Evolutionary conservation across 2,329 filamentous ascomycete species (phyloP).

Genomic region (Monilinia fructicola): DNA sequence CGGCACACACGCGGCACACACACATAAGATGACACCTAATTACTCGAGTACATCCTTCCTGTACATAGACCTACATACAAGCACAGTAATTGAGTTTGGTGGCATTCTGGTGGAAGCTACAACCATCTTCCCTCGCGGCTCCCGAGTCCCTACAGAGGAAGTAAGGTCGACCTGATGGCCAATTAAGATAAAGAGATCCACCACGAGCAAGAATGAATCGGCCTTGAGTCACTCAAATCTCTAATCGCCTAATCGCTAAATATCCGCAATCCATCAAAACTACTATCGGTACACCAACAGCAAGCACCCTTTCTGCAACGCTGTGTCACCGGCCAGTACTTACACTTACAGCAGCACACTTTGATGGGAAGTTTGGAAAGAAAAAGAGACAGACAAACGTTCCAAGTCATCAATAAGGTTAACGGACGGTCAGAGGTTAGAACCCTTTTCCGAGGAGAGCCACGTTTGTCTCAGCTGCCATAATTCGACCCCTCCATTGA

Average conservation of each 20-base stretch:
- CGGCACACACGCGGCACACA: too few species aligned
- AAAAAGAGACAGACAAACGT: not conserved
- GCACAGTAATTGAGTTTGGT: not conserved
- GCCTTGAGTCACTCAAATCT: not conserved
- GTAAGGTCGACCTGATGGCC: too few species aligned
- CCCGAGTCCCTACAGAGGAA: too few species aligned
- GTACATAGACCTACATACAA: too few species aligned
- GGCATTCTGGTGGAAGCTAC: not conserved
- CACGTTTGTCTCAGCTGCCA: slow-evolving; percentile 19
- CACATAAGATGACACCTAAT: too few species aligned
- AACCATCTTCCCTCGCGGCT: not conserved
- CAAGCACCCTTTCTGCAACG: too few species aligned
- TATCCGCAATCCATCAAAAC: slow-evolving; percentile 2
- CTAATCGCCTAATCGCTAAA: slow-evolving; percentile 8
- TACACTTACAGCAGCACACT: not conserved
- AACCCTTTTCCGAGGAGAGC: slow-evolving; percentile 6
- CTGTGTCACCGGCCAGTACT: too few species aligned
- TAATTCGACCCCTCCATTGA: not conserved
- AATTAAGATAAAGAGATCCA: not conserved
- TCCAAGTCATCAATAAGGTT: not conserved
- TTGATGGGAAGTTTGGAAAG: slow-evolving; percentile 5
- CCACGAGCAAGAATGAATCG: slow-evolving; percentile 9
- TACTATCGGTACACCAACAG: not conserved
- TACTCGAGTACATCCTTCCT: too few species aligned
- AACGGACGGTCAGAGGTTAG: not conserved